phyloP scores from a whole-genome alignment of 805 yeast species.

The Metschnikowia henanensis region DNA sequence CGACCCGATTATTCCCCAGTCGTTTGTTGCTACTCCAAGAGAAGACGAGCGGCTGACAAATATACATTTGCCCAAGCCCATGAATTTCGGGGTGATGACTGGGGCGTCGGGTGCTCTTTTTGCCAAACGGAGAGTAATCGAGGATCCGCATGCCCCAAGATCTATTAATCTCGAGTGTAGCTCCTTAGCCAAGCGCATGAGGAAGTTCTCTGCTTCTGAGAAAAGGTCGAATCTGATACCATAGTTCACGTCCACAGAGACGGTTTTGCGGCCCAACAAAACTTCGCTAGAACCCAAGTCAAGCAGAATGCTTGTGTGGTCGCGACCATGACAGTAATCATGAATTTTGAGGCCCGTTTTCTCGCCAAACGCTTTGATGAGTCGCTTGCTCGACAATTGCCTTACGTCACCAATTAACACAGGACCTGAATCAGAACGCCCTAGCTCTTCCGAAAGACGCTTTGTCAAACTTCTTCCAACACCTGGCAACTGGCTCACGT shows the following conservation, averaged over 20 bases:
- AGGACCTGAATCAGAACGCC: constrained; percentile 12
- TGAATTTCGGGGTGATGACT: constrained; percentile 66
- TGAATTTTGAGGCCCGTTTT: constrained; percentile 68
- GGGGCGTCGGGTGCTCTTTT: constrained; percentile 68
- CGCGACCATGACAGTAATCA: constrained; percentile 65
- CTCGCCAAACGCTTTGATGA: constrained; percentile 57
- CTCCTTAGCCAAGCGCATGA: constrained; percentile 58
- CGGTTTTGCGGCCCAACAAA: constrained; percentile 60
- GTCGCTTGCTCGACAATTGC: constrained; percentile 27
- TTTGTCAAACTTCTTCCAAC: constrained; percentile 52
- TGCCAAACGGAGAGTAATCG: constrained; percentile 65
- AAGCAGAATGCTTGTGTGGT: constrained; percentile 59
- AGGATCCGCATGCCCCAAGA: constrained; percentile 50
- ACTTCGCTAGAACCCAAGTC: constrained; percentile 45
- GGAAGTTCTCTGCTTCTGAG: constrained; percentile 63
- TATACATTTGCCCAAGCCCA: constrained; percentile 87
- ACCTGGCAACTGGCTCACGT: constrained; percentile 54
- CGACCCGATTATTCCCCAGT: constrained; percentile 57
- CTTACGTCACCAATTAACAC: constrained; percentile 42
- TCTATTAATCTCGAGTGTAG: constrained; percentile 51
- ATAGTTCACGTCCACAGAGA: constrained; percentile 89
- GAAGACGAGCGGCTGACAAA: constrained; percentile 55
- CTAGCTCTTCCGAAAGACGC: constrained; percentile 42
- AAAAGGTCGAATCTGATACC: constrained; percentile 74
- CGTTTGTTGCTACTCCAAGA: constrained; percentile 62